These are phyloP conservation scores for Chlamydomonas schloesseri DNA, from an alignment of 139 green algal genomes.

Conservation along the genomic window DNA sequence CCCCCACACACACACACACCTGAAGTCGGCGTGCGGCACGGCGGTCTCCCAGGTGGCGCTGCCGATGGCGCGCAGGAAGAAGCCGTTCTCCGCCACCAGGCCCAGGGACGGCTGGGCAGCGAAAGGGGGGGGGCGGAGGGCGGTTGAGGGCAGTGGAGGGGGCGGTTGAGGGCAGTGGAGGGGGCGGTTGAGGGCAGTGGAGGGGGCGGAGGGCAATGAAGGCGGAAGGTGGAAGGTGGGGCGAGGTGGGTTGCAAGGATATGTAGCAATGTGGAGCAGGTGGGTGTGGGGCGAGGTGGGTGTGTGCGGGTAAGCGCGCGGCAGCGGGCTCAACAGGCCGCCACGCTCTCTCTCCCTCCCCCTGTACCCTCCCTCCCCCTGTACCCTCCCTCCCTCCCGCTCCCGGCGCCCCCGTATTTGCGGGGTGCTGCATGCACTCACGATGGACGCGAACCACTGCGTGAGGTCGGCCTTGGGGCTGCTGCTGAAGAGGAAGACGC, in stretches of 20 bases:
- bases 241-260: too few relatives aligned
- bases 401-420: not conserved
- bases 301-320: too few relatives aligned
- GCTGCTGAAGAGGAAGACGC: conserved; percentile 93
- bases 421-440: conserved; percentile 54
- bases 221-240: not conserved
- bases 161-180: not conserved
- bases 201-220: not conserved
- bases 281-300: too few relatives aligned
- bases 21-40: conserved; percentile 67
- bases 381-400: not conserved
- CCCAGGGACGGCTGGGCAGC: conserved; percentile 73
- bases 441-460: conserved; percentile 89
- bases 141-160: not conserved
- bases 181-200: too few relatives aligned
- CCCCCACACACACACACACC: too few relatives aligned
- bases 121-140: not conserved
- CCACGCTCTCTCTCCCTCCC: too few relatives aligned
- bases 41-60: conserved; percentile 47
- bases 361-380: not conserved
- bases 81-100: conserved; percentile 96
- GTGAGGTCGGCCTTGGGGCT: conserved; percentile 78
- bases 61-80: conserved; percentile 74
- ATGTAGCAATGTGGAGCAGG: too few relatives aligned
- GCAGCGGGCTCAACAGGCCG: too few relatives aligned